phyloP scores from a whole-genome alignment of 139 green algal genomes.

The Auxenochlorella protothecoides region DNA sequence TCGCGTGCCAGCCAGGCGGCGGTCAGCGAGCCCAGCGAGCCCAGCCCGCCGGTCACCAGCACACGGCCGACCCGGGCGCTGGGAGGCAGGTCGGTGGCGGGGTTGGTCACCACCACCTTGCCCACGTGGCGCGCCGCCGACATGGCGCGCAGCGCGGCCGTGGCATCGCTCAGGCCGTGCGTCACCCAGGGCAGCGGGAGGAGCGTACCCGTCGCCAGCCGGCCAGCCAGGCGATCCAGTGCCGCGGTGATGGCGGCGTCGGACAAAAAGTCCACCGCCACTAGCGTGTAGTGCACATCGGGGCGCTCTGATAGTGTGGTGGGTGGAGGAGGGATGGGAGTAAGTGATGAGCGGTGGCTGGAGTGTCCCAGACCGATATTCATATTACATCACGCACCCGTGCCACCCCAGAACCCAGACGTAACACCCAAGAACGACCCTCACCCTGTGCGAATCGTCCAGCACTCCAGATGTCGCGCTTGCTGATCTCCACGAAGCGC shows the following conservation, averaged over 20 bases:
- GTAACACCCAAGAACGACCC: too few species aligned
- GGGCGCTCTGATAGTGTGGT: conserved; percentile 45
- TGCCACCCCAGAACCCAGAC: too few species aligned
- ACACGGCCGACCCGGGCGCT: background rate
- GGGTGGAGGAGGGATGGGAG: too few species aligned
- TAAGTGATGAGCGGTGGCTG: too few species aligned
- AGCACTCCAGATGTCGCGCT: conserved; percentile 76
- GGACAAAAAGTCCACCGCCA: conserved; percentile 84
- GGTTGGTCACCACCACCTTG: conserved; percentile 63
- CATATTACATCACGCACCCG: too few species aligned
- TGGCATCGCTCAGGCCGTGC: conserved; percentile 33
- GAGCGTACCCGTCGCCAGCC: conserved; percentile 33
- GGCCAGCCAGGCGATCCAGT: conserved; percentile 19
- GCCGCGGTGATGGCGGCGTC: conserved; percentile 28
- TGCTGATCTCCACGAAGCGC: conserved; percentile 73
- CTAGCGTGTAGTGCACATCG: conserved; percentile 57
- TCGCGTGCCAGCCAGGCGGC: conserved; percentile 47
- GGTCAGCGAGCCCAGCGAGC: conserved; percentile 37
- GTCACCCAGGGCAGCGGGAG: conserved; percentile 32
- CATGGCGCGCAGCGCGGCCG: conserved; percentile 69
- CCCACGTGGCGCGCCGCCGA: conserved; percentile 69
- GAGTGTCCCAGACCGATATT: too few species aligned
- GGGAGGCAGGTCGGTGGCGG: conserved; percentile 1
- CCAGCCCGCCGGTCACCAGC: conserved; percentile 31
- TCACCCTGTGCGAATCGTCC: conserved; percentile 30